Conservation (phyloP, 495 filamentous ascomycete genomes). For the Copromyces sp. region DNA sequence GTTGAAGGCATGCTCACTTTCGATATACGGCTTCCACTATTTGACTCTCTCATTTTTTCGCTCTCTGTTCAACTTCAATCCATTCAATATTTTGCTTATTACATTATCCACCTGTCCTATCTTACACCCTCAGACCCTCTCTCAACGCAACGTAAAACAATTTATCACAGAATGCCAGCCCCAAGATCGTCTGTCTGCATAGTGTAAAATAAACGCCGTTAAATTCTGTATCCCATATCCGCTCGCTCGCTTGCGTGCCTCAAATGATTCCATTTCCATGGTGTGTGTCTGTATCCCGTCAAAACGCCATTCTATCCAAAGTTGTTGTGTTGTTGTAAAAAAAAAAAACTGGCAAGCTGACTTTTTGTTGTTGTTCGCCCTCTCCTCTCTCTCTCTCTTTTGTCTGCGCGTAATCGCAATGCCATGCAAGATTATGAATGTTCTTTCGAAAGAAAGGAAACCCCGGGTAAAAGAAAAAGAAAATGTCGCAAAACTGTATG, state of each 20-base stretch:
- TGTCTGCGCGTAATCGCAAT: background rate
- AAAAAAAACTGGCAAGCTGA: background rate
- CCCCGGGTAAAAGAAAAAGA: background rate
- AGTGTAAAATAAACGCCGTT: background rate
- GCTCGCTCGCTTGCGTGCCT: background rate
- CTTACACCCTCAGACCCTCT: background rate
- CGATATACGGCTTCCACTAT: background rate
- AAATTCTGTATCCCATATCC: background rate
- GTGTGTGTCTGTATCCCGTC: background rate
- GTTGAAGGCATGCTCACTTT: background rate
- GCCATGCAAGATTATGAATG: background rate
- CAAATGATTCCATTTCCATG: background rate
- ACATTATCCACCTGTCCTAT: background rate
- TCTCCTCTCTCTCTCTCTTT: background rate
- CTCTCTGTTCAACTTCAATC: background rate
- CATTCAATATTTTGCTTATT: background rate
- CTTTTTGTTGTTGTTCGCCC: background rate
- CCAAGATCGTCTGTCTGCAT: background rate
- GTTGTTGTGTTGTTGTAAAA: background rate
- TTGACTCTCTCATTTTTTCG: background rate
- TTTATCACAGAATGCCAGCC: background rate
- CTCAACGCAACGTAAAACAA: background rate
- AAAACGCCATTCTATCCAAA: background rate
- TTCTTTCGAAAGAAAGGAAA: background rate
- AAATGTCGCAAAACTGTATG: conserved; percentile 4